Evolutionary conservation across 2,329 filamentous ascomycete genomes (phyloP), one percentile per base, ranked within the genome.

Genomic region (Trichoderma harzianum): DNA sequence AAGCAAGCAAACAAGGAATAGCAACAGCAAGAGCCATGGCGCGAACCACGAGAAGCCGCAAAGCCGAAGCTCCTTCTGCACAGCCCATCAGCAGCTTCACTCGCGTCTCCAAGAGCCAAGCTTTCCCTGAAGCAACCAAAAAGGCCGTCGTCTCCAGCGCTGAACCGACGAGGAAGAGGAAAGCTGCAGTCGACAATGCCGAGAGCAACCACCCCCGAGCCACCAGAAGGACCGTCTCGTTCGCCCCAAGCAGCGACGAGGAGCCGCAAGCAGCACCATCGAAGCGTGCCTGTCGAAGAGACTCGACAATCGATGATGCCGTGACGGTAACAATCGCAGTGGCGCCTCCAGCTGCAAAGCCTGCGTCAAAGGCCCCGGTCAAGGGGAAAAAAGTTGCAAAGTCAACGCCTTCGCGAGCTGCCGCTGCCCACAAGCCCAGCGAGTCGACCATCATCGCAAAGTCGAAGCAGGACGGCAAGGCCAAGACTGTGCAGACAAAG

Each of bases 61-160:
- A 73, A 58, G 73, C 68, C 11, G 72, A 62, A 30, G 60, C 72
- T 69, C 64, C 74, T 1, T 69, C 73, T 63, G 60, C 69, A 58
- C 78, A 78, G 28, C 72, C 78, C 74, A 86, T 87, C 69, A 80
- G 77, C 79, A 81, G 74, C 76, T 87, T 86, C 76, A 76, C 82
- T 60, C 85, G 85, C 68, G 78, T 87, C 62, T 86, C 85, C 39
- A 88, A 88, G 78, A 76, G 77, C 26, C 75, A 79, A 24, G 70
- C 73, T 21, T 74, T 76, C 24, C 72, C 73, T 18, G 77, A 78
- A 57, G 53, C 71, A n/a, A 75, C 80, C 39, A 84, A 85, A 74
- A 83, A 83, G 73, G 76, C 77, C 30, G 75, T 75, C 26, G 72
- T 75, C 63, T 70, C 55, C 21, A 36, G 26, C 32, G 75, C 78